These are phyloP conservation scores for Dryadomyces sulphureus DNA, from an alignment of 2,329 filamentous ascomycete species.

Conservation along the genomic window DNA sequence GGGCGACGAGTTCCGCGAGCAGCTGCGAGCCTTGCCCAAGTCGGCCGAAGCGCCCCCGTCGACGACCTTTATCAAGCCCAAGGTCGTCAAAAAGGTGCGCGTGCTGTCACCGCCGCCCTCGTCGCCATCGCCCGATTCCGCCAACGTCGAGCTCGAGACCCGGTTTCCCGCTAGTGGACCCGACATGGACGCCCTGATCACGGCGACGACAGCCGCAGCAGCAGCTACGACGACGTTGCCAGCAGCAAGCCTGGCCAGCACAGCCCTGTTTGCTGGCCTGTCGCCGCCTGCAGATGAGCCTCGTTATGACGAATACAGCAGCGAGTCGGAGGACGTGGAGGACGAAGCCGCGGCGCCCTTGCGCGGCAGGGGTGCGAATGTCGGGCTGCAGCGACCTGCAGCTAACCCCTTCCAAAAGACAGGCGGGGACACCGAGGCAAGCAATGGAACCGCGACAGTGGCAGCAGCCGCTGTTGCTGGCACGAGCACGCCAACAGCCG, in stretches of 20 bases:
- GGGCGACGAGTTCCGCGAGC: constrained; percentile 17
- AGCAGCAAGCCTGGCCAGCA: neutral
- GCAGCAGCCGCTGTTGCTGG: constrained; percentile 14
- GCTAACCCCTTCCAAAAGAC: constrained; percentile 44
- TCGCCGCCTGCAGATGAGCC: neutral
- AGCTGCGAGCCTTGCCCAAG: constrained; percentile 17
- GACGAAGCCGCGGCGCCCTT: constrained; percentile 13
- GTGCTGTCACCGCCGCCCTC: constrained; percentile 50
- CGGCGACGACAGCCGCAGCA: neutral
- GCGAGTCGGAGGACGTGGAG: constrained; percentile 14
- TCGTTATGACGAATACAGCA: constrained; percentile 15
- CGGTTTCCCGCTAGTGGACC: constrained; percentile 17
- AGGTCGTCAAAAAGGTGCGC: constrained; percentile 51
- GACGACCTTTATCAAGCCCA: constrained; percentile 26
- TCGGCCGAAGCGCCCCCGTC: constrained; percentile 18
- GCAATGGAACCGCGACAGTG: constrained; percentile 7
- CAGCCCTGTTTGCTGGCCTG: neutral
- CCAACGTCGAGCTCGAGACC: constrained; percentile 18
- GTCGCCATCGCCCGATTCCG: constrained; percentile 41
- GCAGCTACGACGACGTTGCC: neutral
- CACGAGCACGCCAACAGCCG: constrained; percentile 18
- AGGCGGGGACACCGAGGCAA: constrained; percentile 31
- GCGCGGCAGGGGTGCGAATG: constrained; percentile 7
- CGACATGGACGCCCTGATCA: neutral
- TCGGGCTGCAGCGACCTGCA: constrained; percentile 16